These are phyloP conservation scores for Ascochyta fabae DNA, from an alignment of 2,329 filamentous ascomycete genomes.

Conservation along the genomic window DNA sequence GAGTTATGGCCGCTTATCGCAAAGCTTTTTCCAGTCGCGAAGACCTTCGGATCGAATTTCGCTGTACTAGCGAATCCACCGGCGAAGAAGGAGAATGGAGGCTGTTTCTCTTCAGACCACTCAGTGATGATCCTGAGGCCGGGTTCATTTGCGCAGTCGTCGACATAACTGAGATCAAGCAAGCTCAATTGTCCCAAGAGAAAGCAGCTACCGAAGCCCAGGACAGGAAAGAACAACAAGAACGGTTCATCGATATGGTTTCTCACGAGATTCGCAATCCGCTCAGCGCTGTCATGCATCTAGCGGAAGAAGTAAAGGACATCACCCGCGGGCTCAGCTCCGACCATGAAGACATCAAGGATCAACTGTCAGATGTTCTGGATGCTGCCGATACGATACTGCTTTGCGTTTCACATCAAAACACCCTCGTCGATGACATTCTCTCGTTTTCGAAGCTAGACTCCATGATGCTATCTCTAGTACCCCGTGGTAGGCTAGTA, in stretches of 20 bases:
- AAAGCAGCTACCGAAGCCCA: constrained; percentile 52
- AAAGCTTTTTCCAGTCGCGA: constrained; percentile 49
- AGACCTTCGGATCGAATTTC: constrained; percentile 52
- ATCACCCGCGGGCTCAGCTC: constrained; percentile 34
- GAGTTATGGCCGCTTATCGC: constrained; percentile 54
- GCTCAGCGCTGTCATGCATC: constrained; percentile 50
- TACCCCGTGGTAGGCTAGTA: constrained; percentile 34
- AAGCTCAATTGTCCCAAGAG: constrained; percentile 51
- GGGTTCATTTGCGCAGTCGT: constrained; percentile 56
- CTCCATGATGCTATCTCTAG: constrained; percentile 53
- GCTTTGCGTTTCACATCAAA: constrained; percentile 54
- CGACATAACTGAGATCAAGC: constrained; percentile 56
- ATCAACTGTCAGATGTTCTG: constrained; percentile 38
- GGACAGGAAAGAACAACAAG: constrained; percentile 55
- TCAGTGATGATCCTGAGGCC: constrained; percentile 51
- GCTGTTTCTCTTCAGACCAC: constrained; percentile 52
- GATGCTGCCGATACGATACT: constrained; percentile 51
- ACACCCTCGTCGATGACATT: constrained; percentile 56
- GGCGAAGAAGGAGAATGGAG: constrained; percentile 48
- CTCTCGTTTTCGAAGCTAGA: constrained; percentile 57
- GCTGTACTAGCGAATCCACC: constrained; percentile 46
- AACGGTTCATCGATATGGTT: constrained; percentile 56
- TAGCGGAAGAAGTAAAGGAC: constrained; percentile 53
- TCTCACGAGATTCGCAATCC: constrained; percentile 51
- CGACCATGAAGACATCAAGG: constrained; percentile 22